A percentile compares a stretch with the other conserved stretches of the same genome.
Conservation (phyloP, 78 protist genomes). For the Cavenderia fasciculata region DNA sequence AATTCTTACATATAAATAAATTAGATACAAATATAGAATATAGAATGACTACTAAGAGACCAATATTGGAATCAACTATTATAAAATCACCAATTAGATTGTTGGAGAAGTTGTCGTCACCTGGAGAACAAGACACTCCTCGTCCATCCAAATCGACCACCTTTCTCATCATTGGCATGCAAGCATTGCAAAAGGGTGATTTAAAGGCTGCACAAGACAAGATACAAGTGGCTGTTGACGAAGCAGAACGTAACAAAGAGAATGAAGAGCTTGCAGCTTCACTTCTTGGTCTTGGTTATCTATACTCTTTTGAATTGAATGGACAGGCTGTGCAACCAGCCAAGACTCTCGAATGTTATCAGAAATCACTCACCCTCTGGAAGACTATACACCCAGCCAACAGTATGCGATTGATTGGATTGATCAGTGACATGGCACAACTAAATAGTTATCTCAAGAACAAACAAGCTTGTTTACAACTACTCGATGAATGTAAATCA, state of each 20-base stretch:
- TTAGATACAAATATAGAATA: background rate
- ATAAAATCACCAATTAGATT: conserved; percentile 39
- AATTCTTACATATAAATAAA: no score
- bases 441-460: background rate
- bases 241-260: conserved; percentile 29
- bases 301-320: background rate
- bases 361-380: conserved; percentile 26
- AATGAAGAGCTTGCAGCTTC: conserved; percentile 45
- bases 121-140: conserved; percentile 33
- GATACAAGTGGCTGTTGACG: background rate
- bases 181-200: background rate
- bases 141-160: conserved; percentile 14
- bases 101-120: conserved; percentile 34
- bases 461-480: background rate
- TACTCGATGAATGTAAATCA: background rate
- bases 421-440: conserved; percentile 13
- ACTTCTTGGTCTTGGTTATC: conserved; percentile 42
- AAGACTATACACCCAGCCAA: conserved; percentile 11
- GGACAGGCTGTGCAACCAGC: background rate
- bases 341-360: conserved; percentile 8
- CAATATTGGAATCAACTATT: background rate
- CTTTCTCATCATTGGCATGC: conserved; percentile 28
- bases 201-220: conserved; percentile 27
- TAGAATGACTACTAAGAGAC: background rate
- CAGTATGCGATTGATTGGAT: background rate